Conservation (phyloP, 352 stramenopile genomes). For the Globisporangium iwayamae region DNA sequence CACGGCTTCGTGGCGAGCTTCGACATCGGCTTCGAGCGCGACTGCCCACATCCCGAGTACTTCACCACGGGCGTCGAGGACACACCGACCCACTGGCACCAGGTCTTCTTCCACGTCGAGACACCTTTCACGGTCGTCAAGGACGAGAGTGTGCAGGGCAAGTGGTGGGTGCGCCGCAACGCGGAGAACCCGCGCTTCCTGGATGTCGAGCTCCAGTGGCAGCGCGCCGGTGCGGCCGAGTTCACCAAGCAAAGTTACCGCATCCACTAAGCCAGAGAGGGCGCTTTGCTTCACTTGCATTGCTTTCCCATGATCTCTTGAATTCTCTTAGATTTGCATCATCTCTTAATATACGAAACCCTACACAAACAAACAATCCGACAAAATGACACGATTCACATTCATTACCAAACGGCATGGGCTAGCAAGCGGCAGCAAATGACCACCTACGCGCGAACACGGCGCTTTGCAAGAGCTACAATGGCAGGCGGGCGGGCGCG, state of each 20-base stretch:
- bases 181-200: constrained; percentile 92
- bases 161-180: constrained; percentile 87
- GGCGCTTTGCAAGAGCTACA: background rate
- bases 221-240: constrained; percentile 32
- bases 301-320: background rate
- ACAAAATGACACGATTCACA: background rate
- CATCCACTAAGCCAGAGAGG: constrained; percentile 53
- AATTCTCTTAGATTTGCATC: background rate
- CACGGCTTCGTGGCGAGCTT: constrained; percentile 97
- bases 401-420: background rate
- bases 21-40: constrained; percentile 95
- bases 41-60: constrained; percentile 90
- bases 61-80: constrained; percentile 92
- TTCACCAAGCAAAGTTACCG: constrained; percentile 65
- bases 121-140: constrained; percentile 66
- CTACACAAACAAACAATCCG: background rate
- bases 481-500: background rate
- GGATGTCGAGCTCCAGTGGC: constrained; percentile 88
- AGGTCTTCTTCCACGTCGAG: constrained; percentile 96
- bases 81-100: constrained; percentile 98
- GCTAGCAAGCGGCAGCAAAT: background rate
- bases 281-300: too few relatives aligned
- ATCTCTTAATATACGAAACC: background rate
- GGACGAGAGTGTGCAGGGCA: constrained; percentile 82
- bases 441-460: background rate